These are phyloP conservation scores for Pichia sp. DNA, from an alignment of 1,139 yeast species.

Conservation along the genomic window DNA sequence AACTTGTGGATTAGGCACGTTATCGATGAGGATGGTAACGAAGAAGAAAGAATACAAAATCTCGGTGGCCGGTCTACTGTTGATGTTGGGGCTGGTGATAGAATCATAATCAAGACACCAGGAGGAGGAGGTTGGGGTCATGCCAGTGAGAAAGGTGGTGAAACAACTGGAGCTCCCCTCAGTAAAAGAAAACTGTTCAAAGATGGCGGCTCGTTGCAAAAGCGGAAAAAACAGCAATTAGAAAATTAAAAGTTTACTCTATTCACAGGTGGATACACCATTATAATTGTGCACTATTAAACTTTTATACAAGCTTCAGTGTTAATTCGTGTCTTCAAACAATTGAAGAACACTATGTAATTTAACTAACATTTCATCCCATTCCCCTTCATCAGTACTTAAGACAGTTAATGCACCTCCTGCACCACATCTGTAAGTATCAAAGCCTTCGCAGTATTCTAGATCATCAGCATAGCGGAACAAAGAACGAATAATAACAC, in stretches of 20 bases:
- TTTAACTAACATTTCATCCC: conserved; percentile 88
- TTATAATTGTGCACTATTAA: too few species aligned
- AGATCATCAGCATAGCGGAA: conserved; percentile 57
- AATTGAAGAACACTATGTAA: conserved; percentile 73
- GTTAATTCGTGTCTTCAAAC: conserved; percentile 31
- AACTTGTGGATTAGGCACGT: conserved; percentile 36
- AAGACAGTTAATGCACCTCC: conserved; percentile 97
- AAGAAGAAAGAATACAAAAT: conserved; percentile 21
- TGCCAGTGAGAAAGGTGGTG: background rate
- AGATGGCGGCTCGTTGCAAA: conserved; percentile 24
- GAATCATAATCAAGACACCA: conserved; percentile 42
- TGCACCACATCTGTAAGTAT: conserved; percentile 85
- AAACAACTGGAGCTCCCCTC: background rate
- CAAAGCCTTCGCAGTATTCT: conserved; percentile 32
- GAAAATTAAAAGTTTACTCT: conserved; percentile 19
- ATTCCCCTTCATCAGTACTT: conserved; percentile 75
- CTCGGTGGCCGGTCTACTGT: conserved; percentile 32
- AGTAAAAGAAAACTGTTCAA: conserved; percentile 6
- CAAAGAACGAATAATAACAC: conserved; percentile 85
- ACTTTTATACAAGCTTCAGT: background rate
- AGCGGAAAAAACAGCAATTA: conserved; percentile 24
- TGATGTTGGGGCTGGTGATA: conserved; percentile 38
- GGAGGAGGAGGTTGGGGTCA: conserved; percentile 52
- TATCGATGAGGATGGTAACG: conserved; percentile 18
- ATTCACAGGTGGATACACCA: background rate